A percentile compares a stretch with the other conserved stretches of the same genome.
These are phyloP conservation scores for Durio zibethinus DNA, from an alignment of 345 rosid species.

Conservation along the genomic window DNA sequence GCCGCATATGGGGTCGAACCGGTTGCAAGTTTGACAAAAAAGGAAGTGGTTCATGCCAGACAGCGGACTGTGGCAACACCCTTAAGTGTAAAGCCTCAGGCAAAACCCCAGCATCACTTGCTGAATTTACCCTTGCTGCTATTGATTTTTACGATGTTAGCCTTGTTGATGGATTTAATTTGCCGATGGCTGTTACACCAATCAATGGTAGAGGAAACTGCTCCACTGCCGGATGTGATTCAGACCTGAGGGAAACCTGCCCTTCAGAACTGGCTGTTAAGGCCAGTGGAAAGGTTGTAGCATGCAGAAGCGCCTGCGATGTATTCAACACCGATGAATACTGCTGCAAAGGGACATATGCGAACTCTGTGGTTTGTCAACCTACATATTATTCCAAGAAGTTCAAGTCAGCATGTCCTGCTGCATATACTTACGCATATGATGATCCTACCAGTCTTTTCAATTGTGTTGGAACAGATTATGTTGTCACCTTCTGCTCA, in stretches of 20 bases:
- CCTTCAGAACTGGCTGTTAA: constrained; percentile 63
- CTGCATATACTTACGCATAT: constrained; percentile 80
- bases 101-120: constrained; percentile 65
- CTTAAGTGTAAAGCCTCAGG: constrained; percentile 65
- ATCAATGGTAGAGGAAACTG: constrained; percentile 72
- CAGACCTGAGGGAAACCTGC: constrained; percentile 51
- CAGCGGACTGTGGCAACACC: constrained; percentile 65
- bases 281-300: constrained; percentile 52
- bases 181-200: constrained; percentile 60
- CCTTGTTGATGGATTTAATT: constrained; percentile 86
- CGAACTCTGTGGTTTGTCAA: constrained; percentile 48
- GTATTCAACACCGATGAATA: constrained; percentile 84
- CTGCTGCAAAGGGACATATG: constrained; percentile 69
- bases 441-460: constrained; percentile 81
- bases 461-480: constrained; percentile 70
- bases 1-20: constrained; percentile 85
- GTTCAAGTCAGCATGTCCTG: constrained; percentile 81
- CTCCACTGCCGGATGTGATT: constrained; percentile 54
- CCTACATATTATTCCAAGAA: constrained; percentile 76
- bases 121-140: constrained; percentile 67
- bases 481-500: constrained; percentile 67
- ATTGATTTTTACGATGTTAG: constrained; percentile 77
- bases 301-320: constrained; percentile 88
- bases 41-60: constrained; percentile 66
- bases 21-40: constrained; percentile 62